Percentiles rank a stretch among this genome's conserved stretches.
These are phyloP conservation scores for Zymoseptoria pseudotritici DNA, from an alignment of 2,329 filamentous ascomycete species.

Conservation along the genomic window DNA sequence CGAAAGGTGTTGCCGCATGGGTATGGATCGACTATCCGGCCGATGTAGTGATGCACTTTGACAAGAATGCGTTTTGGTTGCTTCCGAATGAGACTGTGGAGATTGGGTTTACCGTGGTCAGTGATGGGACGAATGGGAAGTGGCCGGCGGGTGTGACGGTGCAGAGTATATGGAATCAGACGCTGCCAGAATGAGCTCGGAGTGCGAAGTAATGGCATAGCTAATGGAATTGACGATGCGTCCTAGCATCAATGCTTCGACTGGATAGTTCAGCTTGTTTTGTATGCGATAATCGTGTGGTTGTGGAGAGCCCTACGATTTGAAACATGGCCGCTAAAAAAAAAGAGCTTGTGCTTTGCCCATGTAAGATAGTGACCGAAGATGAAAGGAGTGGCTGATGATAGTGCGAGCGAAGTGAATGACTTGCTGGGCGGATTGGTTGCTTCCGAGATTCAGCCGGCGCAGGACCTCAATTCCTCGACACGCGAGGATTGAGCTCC, in stretches of 20 bases:
- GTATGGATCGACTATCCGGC: constrained; percentile 50
- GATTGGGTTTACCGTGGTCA: constrained; percentile 41
- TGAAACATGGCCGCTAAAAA: background rate
- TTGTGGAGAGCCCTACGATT: background rate
- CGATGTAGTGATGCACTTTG: constrained; percentile 44
- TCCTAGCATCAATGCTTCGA: background rate
- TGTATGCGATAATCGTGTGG: background rate
- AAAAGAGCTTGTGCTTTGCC: background rate
- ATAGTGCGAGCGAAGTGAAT: background rate
- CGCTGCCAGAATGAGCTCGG: constrained; percentile 13
- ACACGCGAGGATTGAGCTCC: background rate
- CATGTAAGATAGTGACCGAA: background rate
- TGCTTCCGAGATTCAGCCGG: background rate
- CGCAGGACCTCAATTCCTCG: background rate
- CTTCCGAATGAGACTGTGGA: constrained; percentile 38
- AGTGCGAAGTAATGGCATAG: background rate
- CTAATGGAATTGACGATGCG: background rate
- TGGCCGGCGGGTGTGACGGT: constrained; percentile 45
- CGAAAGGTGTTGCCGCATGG: constrained; percentile 44
- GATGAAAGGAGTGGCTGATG: background rate
- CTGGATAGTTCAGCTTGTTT: background rate
- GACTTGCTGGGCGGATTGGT: background rate
- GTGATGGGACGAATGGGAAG: constrained; percentile 35
- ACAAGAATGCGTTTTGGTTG: constrained; percentile 48
- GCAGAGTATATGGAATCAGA: constrained; percentile 47